Conservation (phyloP, 805 yeast genomes). For the Kuraishia ogatae region DNA sequence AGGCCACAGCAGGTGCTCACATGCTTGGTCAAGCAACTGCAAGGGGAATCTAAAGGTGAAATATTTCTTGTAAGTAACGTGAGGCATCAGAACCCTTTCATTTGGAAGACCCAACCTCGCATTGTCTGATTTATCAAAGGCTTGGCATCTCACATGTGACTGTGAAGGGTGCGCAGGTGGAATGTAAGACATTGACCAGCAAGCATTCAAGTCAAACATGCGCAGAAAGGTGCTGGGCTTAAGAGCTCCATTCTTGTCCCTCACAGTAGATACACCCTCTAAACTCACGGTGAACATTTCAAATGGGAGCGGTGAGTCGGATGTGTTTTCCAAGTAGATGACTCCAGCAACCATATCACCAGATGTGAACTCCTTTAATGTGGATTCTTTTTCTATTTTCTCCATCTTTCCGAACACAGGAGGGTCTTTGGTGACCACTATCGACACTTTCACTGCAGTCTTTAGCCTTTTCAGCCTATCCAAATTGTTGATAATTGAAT, state of each 20-base stretch:
- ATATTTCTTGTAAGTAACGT: constrained; percentile 41
- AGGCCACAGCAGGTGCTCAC: constrained; percentile 29
- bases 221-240: constrained; percentile 2
- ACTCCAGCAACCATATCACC: constrained; percentile 65
- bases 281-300: constrained; percentile 54
- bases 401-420: constrained; percentile 19
- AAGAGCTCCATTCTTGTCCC: not conserved
- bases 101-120: constrained; percentile 31
- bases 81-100: constrained; percentile 36
- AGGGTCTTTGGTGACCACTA: constrained; percentile 30
- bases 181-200: constrained; percentile 3
- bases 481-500: constrained; percentile 17
- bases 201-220: constrained; percentile 4
- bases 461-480: constrained; percentile 13
- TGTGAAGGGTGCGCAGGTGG: constrained; percentile 33
- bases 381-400: constrained; percentile 17
- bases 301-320: constrained; percentile 36
- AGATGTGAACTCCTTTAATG: constrained; percentile 47
- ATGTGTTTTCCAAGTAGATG: constrained; percentile 31
- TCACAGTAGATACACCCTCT: constrained; percentile 33
- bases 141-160: constrained; percentile 41
- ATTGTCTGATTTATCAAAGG: constrained; percentile 16
- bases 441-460: constrained; percentile 15
- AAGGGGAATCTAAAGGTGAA: constrained; percentile 50
- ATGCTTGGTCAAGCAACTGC: constrained; percentile 40